Conservation (phyloP, 2,329 filamentous ascomycete genomes). For the Colletotrichum incanum region DNA sequence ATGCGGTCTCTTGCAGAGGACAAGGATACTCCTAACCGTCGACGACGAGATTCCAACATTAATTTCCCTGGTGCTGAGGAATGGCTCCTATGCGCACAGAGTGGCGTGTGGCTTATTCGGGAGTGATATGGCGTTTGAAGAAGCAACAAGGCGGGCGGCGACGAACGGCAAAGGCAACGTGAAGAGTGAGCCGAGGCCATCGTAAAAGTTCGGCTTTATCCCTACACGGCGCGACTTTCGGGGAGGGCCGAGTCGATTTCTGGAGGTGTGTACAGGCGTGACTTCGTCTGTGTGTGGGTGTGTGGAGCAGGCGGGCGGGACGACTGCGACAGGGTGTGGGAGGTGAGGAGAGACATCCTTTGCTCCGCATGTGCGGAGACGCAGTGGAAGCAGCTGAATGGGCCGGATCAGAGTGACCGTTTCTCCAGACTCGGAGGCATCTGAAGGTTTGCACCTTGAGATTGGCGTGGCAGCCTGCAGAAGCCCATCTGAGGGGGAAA, state of each 20-base stretch:
- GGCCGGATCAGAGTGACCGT: conserved; percentile 32
- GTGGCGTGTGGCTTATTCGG: background rate
- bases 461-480: conserved; percentile 8
- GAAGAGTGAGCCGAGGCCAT: background rate
- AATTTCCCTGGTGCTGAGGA: background rate
- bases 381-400: conserved; percentile 27
- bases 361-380: conserved; percentile 41
- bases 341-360: conserved; percentile 34
- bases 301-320: conserved; percentile 23
- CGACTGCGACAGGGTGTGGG: conserved; percentile 8
- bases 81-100: background rate
- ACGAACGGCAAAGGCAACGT: background rate
- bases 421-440: conserved; percentile 30
- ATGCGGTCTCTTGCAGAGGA: background rate
- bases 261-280: background rate
- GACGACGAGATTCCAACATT: background rate
- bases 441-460: conserved; percentile 1
- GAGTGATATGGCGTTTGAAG: background rate
- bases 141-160: background rate
- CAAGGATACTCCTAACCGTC: background rate
- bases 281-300: conserved; percentile 1
- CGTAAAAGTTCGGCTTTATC: background rate
- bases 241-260: conserved; percentile 31
- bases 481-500: conserved; percentile 1
- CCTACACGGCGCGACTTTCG: conserved; percentile 21